phyloP scores from a whole-genome alignment of 495 filamentous ascomycete species.

The Aspergillus indologenus region DNA sequence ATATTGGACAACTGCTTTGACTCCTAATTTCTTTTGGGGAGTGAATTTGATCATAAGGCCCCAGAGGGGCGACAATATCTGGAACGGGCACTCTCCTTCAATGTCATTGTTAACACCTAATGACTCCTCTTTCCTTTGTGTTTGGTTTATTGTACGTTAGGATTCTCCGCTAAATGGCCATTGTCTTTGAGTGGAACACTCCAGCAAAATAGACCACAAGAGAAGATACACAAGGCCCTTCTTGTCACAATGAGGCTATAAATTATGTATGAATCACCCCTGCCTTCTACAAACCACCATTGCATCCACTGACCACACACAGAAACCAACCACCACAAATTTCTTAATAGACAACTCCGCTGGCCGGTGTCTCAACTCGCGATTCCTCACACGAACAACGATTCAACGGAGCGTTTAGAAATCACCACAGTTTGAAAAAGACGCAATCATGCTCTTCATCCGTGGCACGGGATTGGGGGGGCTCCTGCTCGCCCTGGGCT shows the following conservation, averaged over 20 bases:
- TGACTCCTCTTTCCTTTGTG: background rate
- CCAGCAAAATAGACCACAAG: background rate
- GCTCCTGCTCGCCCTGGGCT: constrained; percentile 32
- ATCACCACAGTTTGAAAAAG: constrained; percentile 3
- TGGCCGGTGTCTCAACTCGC: constrained; percentile 15
- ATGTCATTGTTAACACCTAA: background rate
- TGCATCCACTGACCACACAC: constrained; percentile 2
- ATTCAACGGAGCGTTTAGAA: background rate
- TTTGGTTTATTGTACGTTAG: background rate
- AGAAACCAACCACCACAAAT: background rate
- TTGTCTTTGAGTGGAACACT: background rate
- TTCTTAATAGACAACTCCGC: constrained; percentile 10
- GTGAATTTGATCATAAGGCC: background rate
- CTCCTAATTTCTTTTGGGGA: constrained; percentile 4
- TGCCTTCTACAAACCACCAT: background rate
- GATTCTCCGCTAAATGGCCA: background rate
- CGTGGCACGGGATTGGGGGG: constrained; percentile 5
- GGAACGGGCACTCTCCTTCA: background rate
- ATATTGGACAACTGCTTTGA: constrained; percentile 5
- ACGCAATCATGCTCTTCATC: background rate
- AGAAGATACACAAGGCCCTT: background rate
- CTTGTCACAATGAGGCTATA: background rate
- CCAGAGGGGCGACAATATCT: constrained; percentile 2
- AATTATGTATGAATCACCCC: background rate
- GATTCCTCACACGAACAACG: background rate